Evolutionary conservation across 169 alveolate genomes (phyloP), one percentile per base, ranked within the genome.

Genomic region (Toxoplasma gondii): DNA sequence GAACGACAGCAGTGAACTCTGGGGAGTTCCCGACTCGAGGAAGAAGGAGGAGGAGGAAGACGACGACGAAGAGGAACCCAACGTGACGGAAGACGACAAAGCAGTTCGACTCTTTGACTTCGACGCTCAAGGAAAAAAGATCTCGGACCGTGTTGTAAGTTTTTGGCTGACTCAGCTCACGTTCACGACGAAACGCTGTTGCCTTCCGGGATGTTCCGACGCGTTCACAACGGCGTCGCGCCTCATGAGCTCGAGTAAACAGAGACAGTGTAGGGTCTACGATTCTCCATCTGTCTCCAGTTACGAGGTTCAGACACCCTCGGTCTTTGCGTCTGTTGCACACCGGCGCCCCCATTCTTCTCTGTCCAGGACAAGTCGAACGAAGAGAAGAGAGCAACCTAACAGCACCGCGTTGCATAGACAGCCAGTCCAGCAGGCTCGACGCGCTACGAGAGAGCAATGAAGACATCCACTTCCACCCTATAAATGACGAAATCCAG

Each of bases 51-150:
- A 24, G 17, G 90, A 82, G 29, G 67, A 43, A 36, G 92, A 92
- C 41, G 92, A 58, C 19, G 92, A 45, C 9, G 92, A 44, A 27
- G 95, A 44, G 36, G 95, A 92, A 10, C 91, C 53, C 24, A 86
- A 44, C 38, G 91, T 54, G 22, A 81, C n/a, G 22, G 91, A 86
- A 45, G 90, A 86, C 39, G 92, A 81, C 67, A 69, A 67, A 44
- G 95, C 91, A 74, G 94, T 92, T 0, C 69, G 82, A 41, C 94
- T 92, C 88, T 92, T 92, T 34, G 94, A 92, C 94, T 92, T 82
- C 41, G 94, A 92, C 44, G 94, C 88, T 36, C 88, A 92, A 34
- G 81, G 94, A 41, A 81, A 83, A 39, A 36, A 49, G 17, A 67
- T 87, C 24, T 39, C n/a, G 49, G 91, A 92, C 34, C 54, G 64